Base-by-base conservation (phyloP, 768 basidiomycete genomes). In the Lactifluus rugatus region DNA sequence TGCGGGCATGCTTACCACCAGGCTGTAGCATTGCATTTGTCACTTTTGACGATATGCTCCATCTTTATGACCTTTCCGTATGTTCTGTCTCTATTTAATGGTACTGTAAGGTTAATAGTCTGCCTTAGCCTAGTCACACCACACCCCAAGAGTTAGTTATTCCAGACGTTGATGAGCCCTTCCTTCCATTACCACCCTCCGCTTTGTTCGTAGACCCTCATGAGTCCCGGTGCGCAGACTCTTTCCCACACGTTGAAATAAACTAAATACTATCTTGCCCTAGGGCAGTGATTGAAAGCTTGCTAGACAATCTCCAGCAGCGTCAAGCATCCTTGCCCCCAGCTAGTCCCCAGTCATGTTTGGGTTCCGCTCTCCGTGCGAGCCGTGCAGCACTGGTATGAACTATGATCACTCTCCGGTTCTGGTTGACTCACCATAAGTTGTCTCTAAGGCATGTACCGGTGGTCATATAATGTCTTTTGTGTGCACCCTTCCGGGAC, bases 61-160 rank as follows among this genome's bases (percentile, higher is more conserved):
- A 96, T 64, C 94, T 96, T 69, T 91, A 92, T 71, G 83, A 94
- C 68, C 75, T 98, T 60, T 83, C 86, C 67, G 95, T 90, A 76
- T 75, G 85, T 73, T 56, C 52, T 52, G 34, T 48, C 54, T 63
- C 48, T 41, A 39, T 36, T 46, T 44, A 26, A 25, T 25, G 9
- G 23, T 37, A 19, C 11, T 25, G 34, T 41, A 28, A 48, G 52
- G 32, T 28, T 47, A 17, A 60, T 52, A 49, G 26, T 56, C 34
- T 60, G 79, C 76, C 34, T 16, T 52, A 64, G 63, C 63, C 63
- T n/a, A 19, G 56, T 44, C 61, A 55, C 31, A 13, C 34, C 13
- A 28, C 47, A 13, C 55, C 57, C 21, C 54, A 77, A 36, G 86
- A 94, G 77, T 75, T 94, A 45, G 81, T 98, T 45, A 80, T 97